These are phyloP conservation scores for Suillus americanus DNA, from an alignment of 768 basidiomycete species.

Conservation along the genomic window DNA sequence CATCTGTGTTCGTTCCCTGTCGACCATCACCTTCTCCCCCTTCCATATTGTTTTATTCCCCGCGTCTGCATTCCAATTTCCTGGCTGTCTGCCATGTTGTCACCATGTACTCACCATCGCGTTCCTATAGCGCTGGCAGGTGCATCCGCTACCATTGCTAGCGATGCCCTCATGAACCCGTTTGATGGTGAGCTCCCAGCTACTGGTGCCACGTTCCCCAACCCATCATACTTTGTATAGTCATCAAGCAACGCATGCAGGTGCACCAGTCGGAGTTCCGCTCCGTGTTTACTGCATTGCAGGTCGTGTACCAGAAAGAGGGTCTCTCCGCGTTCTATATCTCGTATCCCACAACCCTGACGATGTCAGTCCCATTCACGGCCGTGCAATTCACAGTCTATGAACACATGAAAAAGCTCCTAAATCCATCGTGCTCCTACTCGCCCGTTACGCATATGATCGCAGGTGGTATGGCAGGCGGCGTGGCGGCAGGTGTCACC, in stretches of 20 bases:
- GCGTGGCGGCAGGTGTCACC: slow-evolving; percentile 91
- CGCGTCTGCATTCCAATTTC: not conserved
- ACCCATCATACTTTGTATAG: slow-evolving; percentile 41
- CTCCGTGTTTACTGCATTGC: slow-evolving; percentile 83
- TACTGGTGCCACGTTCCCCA: slow-evolving; percentile 2
- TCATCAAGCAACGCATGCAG: slow-evolving; percentile 99
- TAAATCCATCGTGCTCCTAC: slow-evolving; percentile 87
- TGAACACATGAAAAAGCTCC: slow-evolving; percentile 82
- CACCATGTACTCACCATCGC: slow-evolving; percentile 13
- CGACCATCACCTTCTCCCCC: slow-evolving; percentile 2
- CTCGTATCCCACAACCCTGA: slow-evolving; percentile 97
- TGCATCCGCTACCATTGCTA: slow-evolving; percentile 90
- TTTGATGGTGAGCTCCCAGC: slow-evolving; percentile 79
- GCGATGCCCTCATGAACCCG: slow-evolving; percentile 98
- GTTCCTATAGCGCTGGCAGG: slow-evolving; percentile 75
- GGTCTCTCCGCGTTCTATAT: slow-evolving; percentile 93
- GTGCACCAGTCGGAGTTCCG: slow-evolving; percentile 91
- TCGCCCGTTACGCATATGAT: slow-evolving; percentile 92
- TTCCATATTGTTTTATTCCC: slow-evolving; percentile 5
- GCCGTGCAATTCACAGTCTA: slow-evolving; percentile 98
- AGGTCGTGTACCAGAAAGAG: slow-evolving; percentile 80
- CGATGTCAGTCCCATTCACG: slow-evolving; percentile 96
- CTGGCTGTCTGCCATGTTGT: not conserved
- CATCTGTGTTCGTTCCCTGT: slow-evolving; percentile 3
- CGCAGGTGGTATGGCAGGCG: slow-evolving; percentile 91